These are phyloP conservation scores for Komagataella mondaviorum DNA, from an alignment of 805 yeast species.

Conservation along the genomic window DNA sequence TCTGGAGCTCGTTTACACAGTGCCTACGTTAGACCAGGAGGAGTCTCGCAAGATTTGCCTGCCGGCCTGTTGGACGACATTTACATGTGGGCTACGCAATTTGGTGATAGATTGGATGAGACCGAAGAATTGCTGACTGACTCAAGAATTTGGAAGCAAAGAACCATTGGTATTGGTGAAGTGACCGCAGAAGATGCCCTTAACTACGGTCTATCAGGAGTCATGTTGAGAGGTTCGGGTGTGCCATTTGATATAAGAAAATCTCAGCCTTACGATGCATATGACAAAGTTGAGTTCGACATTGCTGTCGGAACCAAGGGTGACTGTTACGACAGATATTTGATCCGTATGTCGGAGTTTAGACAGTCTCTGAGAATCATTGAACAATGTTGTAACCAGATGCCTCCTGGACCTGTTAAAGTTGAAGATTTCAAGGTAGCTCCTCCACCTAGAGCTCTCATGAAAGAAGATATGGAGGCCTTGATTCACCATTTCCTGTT, in stretches of 20 bases:
- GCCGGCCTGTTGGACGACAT: constrained; percentile 80
- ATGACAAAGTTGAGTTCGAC: constrained; percentile 76
- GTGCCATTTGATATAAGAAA: constrained; percentile 78
- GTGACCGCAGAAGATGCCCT: constrained; percentile 81
- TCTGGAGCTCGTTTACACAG: constrained; percentile 85
- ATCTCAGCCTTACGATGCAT: constrained; percentile 83
- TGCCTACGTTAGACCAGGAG: constrained; percentile 86
- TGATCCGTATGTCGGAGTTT: constrained; percentile 83
- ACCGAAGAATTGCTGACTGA: constrained; percentile 82
- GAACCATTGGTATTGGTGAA: constrained; percentile 70
- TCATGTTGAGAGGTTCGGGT: constrained; percentile 87
- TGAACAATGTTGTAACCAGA: constrained; percentile 80
- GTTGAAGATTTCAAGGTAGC: constrained; percentile 80
- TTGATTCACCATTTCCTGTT: constrained; percentile 80
- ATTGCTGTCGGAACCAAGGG: constrained; percentile 79
- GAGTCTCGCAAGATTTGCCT: constrained; percentile 81
- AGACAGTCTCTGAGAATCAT: constrained; percentile 83
- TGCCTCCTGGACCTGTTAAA: constrained; percentile 87
- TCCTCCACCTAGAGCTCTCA: constrained; percentile 68
- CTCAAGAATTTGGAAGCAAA: constrained; percentile 84
- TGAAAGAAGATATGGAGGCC: constrained; percentile 92
- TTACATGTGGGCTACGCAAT: constrained; percentile 94
- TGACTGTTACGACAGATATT: constrained; percentile 84
- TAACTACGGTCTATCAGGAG: constrained; percentile 71
- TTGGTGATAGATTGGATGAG: constrained; percentile 86